Conservation (phyloP, 495 filamentous ascomycete species). For the Neurospora cerealis region DNA sequence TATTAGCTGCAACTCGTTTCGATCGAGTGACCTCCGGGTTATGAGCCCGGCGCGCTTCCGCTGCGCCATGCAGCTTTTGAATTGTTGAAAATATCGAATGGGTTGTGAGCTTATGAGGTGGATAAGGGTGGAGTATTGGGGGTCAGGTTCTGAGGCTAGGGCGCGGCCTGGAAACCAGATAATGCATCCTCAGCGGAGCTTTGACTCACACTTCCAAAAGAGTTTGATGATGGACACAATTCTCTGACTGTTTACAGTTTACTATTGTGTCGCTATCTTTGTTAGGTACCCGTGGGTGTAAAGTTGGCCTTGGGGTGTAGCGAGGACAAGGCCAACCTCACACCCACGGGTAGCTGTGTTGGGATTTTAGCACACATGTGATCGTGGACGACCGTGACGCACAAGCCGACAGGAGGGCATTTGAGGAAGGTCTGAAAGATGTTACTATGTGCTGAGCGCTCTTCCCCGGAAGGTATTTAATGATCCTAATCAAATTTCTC, state of each 20-base stretch:
- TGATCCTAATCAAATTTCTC: not conserved
- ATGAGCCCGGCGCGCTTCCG: conserved; percentile 17
- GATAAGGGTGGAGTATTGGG: not conserved
- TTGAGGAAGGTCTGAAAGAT: not conserved
- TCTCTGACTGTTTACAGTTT: not conserved
- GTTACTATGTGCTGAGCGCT: not conserved
- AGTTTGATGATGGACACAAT: not conserved
- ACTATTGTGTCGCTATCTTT: not conserved
- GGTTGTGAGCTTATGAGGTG: not conserved
- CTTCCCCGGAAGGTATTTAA: no score
- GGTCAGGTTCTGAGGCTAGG: not conserved
- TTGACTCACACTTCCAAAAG: not conserved
- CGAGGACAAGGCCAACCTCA: no score
- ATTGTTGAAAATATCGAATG: not conserved
- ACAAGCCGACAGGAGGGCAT: not conserved
- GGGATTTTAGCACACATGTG: not conserved
- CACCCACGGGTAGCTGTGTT: not conserved
- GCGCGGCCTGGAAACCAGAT: not conserved
- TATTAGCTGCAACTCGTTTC: conserved; percentile 14
- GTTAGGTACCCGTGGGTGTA: not conserved
- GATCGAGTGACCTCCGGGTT: conserved; percentile 17
- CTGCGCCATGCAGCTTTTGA: conserved; percentile 10
- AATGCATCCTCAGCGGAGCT: not conserved
- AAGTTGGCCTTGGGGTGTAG: no score
- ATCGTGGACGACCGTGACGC: not conserved